phyloP scores from a whole-genome alignment of 768 basidiomycete genomes.

The Trametopsis cervina region DNA sequence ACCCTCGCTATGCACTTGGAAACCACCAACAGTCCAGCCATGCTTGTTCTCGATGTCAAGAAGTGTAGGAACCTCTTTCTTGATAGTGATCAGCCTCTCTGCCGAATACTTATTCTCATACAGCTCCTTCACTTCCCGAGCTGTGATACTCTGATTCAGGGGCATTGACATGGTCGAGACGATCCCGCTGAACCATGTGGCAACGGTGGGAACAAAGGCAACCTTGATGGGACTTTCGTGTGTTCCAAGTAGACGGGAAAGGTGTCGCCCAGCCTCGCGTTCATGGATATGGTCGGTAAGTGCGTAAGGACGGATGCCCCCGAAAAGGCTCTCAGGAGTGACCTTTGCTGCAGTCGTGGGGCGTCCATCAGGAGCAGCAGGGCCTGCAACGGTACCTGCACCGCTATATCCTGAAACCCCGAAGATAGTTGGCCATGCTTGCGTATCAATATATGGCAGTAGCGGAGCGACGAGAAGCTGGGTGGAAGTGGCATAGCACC shows the following conservation, averaged over 20 bases:
- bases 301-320: constrained; percentile 78
- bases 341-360: constrained; percentile 80
- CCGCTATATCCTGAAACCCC: constrained; percentile 94
- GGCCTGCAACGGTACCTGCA: constrained; percentile 77
- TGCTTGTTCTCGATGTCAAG: constrained; percentile 76
- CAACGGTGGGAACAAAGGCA: constrained; percentile 83
- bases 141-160: constrained; percentile 56
- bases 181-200: constrained; percentile 97
- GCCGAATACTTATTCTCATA: constrained; percentile 73
- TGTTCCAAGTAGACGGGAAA: constrained; percentile 50
- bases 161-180: constrained; percentile 83
- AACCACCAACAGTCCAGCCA: constrained; percentile 86
- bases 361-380: constrained; percentile 56
- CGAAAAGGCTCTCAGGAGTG: constrained; percentile 62
- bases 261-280: constrained; percentile 85
- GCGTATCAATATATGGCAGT: constrained; percentile 55
- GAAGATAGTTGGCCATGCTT: constrained; percentile 75
- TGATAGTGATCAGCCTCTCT: constrained; percentile 67
- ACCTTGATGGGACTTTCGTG: constrained; percentile 40
- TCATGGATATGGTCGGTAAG: constrained; percentile 99
- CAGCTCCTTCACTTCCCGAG: constrained; percentile 61
- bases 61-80: constrained; percentile 66
- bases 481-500: constrained; percentile 91
- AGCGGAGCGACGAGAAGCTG: constrained; percentile 92
- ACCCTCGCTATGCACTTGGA: constrained; percentile 86